Conservation (phyloP, 768 basidiomycete species). For the Tephrocybe sp. region DNA sequence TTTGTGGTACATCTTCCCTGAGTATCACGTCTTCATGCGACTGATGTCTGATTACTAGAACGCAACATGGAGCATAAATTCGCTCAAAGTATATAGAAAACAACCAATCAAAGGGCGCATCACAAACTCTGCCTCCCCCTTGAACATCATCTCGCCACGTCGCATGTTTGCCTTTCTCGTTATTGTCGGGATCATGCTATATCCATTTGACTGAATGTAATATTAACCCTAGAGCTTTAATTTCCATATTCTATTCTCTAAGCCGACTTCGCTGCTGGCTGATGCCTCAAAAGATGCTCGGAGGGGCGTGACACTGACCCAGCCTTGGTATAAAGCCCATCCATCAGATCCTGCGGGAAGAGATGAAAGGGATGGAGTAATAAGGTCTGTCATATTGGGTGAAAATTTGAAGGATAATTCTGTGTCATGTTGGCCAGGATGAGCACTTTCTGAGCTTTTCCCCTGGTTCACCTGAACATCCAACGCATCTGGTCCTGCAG, state of each 20-base stretch:
- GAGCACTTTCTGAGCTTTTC: neutral
- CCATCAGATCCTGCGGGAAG: conserved; percentile 81
- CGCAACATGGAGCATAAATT: conserved; percentile 79
- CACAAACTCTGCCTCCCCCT: conserved; percentile 15
- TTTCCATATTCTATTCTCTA: conserved; percentile 50
- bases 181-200: neutral
- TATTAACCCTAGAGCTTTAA: conserved; percentile 46
- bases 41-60: conserved; percentile 43
- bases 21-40: neutral
- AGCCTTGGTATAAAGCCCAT: conserved; percentile 73
- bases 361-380: conserved; percentile 52
- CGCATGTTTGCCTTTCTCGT: neutral
- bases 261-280: conserved; percentile 22
- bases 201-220: neutral
- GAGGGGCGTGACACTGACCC: conserved; percentile 75
- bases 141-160: neutral
- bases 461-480: conserved; percentile 9
- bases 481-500: conserved; percentile 45
- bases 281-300: conserved; percentile 75
- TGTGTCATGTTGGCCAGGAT: conserved; percentile 22
- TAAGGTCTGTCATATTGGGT: conserved; percentile 63
- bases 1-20: conserved; percentile 53
- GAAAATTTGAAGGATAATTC: conserved; percentile 70
- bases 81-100: conserved; percentile 70
- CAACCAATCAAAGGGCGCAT: conserved; percentile 41